Evolutionary conservation across 306 rosid genomes (phyloP), one percentile per base, ranked within the genome.

Genomic region (Hippophae rhamnoides): DNA sequence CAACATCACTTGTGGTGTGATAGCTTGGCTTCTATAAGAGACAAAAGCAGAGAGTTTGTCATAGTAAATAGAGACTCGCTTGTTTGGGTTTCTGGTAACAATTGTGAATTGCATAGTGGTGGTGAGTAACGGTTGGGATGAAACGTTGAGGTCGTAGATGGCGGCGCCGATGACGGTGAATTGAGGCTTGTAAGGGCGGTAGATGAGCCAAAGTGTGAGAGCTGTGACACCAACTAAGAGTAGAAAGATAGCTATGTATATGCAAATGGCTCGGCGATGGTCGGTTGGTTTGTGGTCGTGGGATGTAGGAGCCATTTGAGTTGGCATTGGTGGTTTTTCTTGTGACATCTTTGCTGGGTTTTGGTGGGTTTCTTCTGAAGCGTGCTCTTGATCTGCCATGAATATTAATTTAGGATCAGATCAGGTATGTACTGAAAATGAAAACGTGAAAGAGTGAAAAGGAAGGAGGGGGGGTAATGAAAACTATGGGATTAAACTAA

Each of bases 131-230:
- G 69, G 69, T 3, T 85, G 87, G 3, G 82, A 76, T 0, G 93
- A 72, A 13, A 69, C 43, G 69, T 89, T 89, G 78, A 89, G 83
- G 43, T 77, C 78, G 57, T 78, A 89, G 55, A 86, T 41, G 47
- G 94, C 78, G 13, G 82, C 92, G 0, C 79, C 73, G 46, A 76
- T 58, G n/a, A 92, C 78, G 4, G 60, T 63, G 82, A 92, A 79
- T 9, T 52, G 76, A 0, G 98, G 98, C 23, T 80, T 77, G 54
- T 76, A 47, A 40, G 96, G 95, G 6, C 83, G 87, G 79, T 89
- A 89, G 62, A 90, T 83, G 5, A 92, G 87, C 96, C 95, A 90
- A 13, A 86, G 72, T n/a, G 78, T 58, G 31, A 86, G 83, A 59
- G 64, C 47, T 6, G 76, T 73, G 75, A 69, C 69, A 53, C 95